Evolutionary conservation across 345 rosid genomes (phyloP).

Genomic region (Eucalyptus pumila): DNA sequence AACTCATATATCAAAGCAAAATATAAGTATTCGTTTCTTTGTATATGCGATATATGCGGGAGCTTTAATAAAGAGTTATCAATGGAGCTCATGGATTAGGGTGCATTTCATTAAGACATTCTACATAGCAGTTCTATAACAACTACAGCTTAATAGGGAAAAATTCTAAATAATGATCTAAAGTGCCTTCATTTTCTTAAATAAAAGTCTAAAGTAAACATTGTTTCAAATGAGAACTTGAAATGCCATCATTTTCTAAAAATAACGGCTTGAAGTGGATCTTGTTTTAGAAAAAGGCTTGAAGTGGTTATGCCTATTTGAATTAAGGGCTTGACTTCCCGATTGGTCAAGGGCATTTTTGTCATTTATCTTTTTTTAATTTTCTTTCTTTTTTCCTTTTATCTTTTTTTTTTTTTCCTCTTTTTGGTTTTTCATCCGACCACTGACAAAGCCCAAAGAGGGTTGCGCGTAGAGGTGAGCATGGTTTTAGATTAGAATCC

Average conservation of each 20-base stretch:
- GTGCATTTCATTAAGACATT: not conserved
- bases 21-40: not conserved
- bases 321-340: not conserved
- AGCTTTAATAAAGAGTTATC: not conserved
- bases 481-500: too few relatives aligned
- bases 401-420: too few relatives aligned
- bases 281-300: not conserved
- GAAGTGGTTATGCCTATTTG: not conserved
- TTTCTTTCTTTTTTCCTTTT: too few relatives aligned
- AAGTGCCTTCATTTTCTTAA: too few relatives aligned
- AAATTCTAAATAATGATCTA: too few relatives aligned
- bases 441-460: not conserved
- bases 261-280: too few relatives aligned
- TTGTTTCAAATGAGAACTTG: not conserved
- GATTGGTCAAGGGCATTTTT: not conserved
- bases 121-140: not conserved
- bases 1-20: not conserved
- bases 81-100: not conserved
- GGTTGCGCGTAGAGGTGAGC: not conserved
- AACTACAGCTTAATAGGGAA: not conserved
- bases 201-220: too few relatives aligned
- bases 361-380: too few relatives aligned
- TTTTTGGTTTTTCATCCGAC: rapidly evolving
- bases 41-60: not conserved
- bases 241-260: too few relatives aligned